phyloP scores from a whole-genome alignment of 2,329 filamentous ascomycete genomes.

The Diaporthe nobilis region DNA sequence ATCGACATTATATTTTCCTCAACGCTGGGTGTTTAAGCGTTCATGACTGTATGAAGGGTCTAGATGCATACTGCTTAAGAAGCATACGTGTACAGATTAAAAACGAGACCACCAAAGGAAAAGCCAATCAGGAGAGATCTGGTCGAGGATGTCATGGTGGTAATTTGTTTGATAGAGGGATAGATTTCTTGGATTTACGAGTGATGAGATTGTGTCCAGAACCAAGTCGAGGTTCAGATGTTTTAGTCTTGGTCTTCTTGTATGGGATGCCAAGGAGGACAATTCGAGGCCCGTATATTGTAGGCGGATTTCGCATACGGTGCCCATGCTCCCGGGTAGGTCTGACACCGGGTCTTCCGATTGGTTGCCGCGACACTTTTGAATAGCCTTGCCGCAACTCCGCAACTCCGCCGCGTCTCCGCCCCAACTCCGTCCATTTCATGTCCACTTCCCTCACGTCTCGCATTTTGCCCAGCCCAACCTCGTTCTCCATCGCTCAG shows the following conservation, averaged over 20 bases:
- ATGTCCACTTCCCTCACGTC: background rate
- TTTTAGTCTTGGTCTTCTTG: background rate
- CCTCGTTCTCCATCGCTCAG: background rate
- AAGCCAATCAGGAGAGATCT: background rate
- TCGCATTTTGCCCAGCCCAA: background rate
- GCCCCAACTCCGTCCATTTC: background rate
- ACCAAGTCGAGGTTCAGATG: fast-evolving
- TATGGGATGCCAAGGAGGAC: background rate
- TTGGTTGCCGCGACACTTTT: background rate
- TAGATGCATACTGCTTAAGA: no score
- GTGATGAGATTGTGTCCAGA: background rate
- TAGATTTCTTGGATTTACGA: background rate
- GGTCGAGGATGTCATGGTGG: background rate
- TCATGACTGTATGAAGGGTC: no score
- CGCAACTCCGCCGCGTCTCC: background rate
- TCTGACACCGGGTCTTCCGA: background rate
- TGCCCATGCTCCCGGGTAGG: background rate
- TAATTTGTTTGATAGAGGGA: background rate
- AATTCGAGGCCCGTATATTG: background rate
- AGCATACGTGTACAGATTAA: no score
- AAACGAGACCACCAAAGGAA: no score
- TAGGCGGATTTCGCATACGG: background rate
- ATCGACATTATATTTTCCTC: no score
- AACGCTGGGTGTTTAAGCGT: no score
- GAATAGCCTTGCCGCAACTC: background rate